A percentile compares a stretch with the other conserved stretches of the same genome.
Evolutionary conservation across 768 basidiomycete genomes (phyloP).

Genomic region (Suillus fuscotomentosus): DNA sequence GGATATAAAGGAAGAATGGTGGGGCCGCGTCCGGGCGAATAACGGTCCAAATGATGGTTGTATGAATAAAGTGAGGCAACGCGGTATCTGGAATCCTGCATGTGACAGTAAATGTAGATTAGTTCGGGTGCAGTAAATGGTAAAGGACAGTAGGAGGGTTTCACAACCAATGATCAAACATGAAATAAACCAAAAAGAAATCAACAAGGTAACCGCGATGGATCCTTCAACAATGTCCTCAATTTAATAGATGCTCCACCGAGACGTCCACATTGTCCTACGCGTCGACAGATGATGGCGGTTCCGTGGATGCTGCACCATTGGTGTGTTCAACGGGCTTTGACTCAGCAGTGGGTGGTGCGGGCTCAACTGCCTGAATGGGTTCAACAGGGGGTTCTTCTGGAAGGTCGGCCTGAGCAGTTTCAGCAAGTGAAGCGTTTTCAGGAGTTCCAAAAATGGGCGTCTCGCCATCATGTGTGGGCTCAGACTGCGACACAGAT

Average conservation of each 20-base stretch:
- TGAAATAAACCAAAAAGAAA: not conserved
- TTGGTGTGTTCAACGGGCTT: not conserved
- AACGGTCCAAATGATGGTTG: slow-evolving; percentile 10
- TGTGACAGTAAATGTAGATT: slow-evolving; percentile 13
- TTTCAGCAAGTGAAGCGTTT: slow-evolving; percentile 1
- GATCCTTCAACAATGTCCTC: slow-evolving; percentile 3
- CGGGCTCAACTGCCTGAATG: not conserved
- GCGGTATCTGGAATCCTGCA: slow-evolving; percentile 15
- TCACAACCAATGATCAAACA: slow-evolving; percentile 4
- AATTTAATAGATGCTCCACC: not conserved
- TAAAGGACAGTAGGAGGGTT: slow-evolving; percentile 3
- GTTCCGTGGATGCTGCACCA: not conserved
- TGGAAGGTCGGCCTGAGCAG: not conserved
- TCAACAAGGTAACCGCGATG: not conserved
- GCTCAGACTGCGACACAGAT: not conserved
- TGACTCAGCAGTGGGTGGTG: not conserved
- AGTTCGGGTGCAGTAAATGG: slow-evolving; percentile 9
- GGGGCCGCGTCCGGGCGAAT: not conserved
- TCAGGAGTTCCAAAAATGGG: slow-evolving; percentile 2
- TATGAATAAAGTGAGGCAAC: slow-evolving; percentile 7
- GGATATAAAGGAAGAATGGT: not conserved
- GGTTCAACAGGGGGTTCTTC: not conserved
- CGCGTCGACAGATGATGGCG: not conserved
- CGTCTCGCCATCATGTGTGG: not conserved
- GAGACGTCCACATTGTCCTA: not conserved